Evolutionary conservation across 2,329 filamentous ascomycete species (phyloP).

Genomic region (Ceratocystis smalleyi): DNA sequence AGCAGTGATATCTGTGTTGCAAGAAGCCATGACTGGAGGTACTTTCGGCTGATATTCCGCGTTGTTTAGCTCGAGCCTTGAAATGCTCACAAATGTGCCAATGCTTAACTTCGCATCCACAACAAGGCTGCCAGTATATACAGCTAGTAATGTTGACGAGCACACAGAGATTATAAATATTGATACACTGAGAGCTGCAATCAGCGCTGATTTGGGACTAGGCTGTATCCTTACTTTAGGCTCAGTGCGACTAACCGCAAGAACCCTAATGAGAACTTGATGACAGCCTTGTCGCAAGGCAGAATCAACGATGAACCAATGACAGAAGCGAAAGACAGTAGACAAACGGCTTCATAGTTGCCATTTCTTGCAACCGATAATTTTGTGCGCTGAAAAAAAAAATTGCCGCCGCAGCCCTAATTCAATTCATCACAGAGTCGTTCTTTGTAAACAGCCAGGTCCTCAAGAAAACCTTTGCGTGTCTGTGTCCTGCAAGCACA

Average conservation of each 20-base stretch:
- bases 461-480: neutral
- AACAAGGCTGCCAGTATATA: constrained; percentile 3
- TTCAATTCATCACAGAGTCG: neutral
- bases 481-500: neutral
- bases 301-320: too few relatives aligned
- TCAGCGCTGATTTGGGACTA: neutral
- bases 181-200: neutral
- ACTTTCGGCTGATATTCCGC: neutral
- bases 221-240: constrained; percentile 6
- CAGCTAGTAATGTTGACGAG: neutral
- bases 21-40: neutral
- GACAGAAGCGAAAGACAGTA: too few relatives aligned
- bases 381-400: too few relatives aligned
- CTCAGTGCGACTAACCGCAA: neutral
- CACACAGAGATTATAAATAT: neutral
- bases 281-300: neutral
- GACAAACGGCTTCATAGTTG: too few relatives aligned
- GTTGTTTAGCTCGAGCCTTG: neutral
- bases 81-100: neutral
- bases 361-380: too few relatives aligned
- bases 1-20: neutral
- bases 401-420: too few relatives aligned
- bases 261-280: neutral
- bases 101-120: neutral
- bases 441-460: neutral